These are phyloP conservation scores for Populus simonii DNA, from an alignment of 345 rosid genomes.

Conservation along the genomic window DNA sequence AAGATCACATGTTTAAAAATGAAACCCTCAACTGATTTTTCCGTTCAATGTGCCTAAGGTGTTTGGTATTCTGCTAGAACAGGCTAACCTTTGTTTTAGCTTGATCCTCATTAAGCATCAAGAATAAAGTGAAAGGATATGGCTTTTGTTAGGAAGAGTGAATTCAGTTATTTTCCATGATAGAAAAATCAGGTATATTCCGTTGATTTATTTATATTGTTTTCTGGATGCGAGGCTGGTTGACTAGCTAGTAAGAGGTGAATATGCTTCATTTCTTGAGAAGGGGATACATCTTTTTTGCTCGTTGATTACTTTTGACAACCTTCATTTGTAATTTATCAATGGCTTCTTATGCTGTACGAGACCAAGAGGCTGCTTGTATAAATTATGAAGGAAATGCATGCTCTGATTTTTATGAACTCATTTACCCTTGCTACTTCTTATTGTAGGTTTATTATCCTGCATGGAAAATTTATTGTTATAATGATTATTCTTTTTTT, in stretches of 20 bases:
- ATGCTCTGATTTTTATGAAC: neutral
- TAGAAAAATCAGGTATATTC: neutral
- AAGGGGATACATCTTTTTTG: neutral
- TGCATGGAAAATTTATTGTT: too few relatives aligned
- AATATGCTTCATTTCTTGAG: conserved; percentile 8
- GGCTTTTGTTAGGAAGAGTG: neutral
- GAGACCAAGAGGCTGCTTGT: neutral
- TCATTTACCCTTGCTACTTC: neutral
- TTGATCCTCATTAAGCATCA: neutral
- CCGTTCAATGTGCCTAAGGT: neutral
- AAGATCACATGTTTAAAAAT: neutral
- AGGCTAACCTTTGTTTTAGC: too few relatives aligned
- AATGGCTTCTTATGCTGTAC: neutral
- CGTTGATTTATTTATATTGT: neutral
- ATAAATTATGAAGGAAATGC: neutral
- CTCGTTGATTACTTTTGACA: neutral
- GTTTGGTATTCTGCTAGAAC: conserved; percentile 1
- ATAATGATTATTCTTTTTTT: neutral
- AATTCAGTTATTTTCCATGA: neutral
- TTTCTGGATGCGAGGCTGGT: conserved; percentile 2
- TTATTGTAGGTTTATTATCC: neutral
- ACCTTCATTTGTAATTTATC: neutral
- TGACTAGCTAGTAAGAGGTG: conserved; percentile 4
- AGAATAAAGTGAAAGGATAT: neutral
- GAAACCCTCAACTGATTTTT: neutral